These are phyloP conservation scores for Dothistroma pini DNA, from an alignment of 2,329 filamentous ascomycete genomes.

Conservation along the genomic window DNA sequence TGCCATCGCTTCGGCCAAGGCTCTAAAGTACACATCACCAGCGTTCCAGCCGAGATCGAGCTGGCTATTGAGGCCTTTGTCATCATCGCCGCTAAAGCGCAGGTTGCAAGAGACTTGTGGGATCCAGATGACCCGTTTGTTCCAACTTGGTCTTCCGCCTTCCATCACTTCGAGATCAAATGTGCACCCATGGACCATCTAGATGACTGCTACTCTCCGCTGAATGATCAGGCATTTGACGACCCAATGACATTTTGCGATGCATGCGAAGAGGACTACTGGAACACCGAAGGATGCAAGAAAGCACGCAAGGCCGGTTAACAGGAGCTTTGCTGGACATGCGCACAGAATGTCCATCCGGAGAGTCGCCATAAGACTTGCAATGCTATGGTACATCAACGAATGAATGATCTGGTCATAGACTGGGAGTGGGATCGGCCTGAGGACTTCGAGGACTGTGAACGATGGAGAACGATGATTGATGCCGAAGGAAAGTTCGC, in stretches of 20 bases:
- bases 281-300: not conserved
- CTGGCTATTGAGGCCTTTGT: constrained; percentile 17
- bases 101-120: not conserved
- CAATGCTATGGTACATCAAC: not conserved
- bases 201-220: not conserved
- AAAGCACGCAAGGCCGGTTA: not conserved
- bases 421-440: not conserved
- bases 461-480: constrained; percentile 12
- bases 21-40: constrained; percentile 18
- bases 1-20: constrained; percentile 25
- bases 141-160: constrained; percentile 2
- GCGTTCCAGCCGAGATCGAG: constrained; percentile 23
- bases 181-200: constrained; percentile 14
- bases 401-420: constrained; percentile 1
- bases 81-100: not conserved
- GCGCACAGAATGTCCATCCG: constrained; percentile 1
- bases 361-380: constrained; percentile 10
- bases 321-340: constrained; percentile 3
- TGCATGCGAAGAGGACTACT: constrained; percentile 3
- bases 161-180: constrained; percentile 12
- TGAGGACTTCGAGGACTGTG: constrained; percentile 6
- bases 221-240: not conserved
- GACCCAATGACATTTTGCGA: not conserved
- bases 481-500: constrained; percentile 9
- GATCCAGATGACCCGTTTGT: not conserved